phyloP scores from a whole-genome alignment of 257 asterid genomes.

The Solanum peruvianum region DNA sequence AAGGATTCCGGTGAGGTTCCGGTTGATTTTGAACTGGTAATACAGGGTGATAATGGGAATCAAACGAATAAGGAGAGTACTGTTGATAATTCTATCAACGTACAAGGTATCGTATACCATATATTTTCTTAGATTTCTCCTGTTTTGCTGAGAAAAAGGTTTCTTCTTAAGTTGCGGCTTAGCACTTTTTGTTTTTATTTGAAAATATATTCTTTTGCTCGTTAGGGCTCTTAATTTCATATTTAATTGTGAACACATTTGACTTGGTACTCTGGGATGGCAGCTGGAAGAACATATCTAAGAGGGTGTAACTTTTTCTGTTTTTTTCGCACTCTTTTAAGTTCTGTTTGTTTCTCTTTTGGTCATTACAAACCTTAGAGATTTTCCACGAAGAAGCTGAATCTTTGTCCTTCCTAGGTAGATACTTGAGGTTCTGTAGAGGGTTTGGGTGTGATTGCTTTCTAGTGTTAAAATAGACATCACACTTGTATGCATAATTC shows the following conservation, averaged over 20 bases:
- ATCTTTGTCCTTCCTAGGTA: not conserved
- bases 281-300: not conserved
- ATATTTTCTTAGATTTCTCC: not conserved
- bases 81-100: not conserved
- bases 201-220: not conserved
- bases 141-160: no score
- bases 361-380: not conserved
- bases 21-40: constrained; percentile 5
- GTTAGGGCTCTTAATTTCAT: not conserved
- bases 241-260: not conserved
- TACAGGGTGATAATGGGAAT: not conserved
- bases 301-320: not conserved
- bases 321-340: not conserved
- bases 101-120: not conserved
- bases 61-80: not conserved
- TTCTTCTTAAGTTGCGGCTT: not conserved
- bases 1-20: constrained; percentile 3
- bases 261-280: not conserved
- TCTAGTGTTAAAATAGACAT: not conserved
- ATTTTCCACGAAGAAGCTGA: not conserved
- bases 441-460: not conserved
- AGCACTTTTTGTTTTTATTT: not conserved
- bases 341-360: not conserved
- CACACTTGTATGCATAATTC: not conserved
- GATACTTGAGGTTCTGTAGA: not conserved